Evolutionary conservation across 2,329 filamentous ascomycete species (phyloP).

Genomic region (Nannizzia gypsea): DNA sequence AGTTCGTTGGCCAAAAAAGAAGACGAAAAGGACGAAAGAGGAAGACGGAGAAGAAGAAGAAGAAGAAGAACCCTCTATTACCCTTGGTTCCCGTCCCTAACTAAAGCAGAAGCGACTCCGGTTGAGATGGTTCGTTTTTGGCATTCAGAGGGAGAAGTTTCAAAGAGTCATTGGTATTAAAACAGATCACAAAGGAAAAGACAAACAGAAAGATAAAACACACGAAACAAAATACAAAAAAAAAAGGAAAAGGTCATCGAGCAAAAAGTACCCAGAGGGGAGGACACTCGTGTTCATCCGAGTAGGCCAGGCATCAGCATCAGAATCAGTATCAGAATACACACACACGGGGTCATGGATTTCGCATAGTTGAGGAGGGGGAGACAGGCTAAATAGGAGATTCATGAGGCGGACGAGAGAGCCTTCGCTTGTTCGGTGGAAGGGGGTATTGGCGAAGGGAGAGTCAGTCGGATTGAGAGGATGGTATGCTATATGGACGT

Average conservation of each 20-base stretch:
- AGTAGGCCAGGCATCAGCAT: neutral
- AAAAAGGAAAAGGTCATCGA: neutral
- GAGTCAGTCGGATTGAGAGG: neutral
- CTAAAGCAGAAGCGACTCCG: neutral
- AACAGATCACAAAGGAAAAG: neutral
- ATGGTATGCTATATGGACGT: neutral
- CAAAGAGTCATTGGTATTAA: neutral
- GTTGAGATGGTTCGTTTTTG: neutral
- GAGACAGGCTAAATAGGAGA: neutral
- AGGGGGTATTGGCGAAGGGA: neutral
- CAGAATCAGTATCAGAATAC: neutral
- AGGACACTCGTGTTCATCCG: neutral
- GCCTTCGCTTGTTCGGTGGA: neutral
- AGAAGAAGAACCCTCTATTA: neutral
- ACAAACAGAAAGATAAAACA: neutral
- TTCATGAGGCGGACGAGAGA: neutral
- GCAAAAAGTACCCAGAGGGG: neutral
- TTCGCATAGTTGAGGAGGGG: neutral
- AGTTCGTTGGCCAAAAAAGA: neutral
- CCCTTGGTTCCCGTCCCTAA: neutral
- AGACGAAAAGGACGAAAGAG: neutral
- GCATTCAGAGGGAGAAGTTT: neutral
- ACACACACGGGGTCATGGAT: neutral
- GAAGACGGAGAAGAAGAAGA: neutral
- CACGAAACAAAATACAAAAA: neutral